Evolutionary conservation across 2,329 filamentous ascomycete species (phyloP).

Genomic region (Tolypocladium guangdongense): DNA sequence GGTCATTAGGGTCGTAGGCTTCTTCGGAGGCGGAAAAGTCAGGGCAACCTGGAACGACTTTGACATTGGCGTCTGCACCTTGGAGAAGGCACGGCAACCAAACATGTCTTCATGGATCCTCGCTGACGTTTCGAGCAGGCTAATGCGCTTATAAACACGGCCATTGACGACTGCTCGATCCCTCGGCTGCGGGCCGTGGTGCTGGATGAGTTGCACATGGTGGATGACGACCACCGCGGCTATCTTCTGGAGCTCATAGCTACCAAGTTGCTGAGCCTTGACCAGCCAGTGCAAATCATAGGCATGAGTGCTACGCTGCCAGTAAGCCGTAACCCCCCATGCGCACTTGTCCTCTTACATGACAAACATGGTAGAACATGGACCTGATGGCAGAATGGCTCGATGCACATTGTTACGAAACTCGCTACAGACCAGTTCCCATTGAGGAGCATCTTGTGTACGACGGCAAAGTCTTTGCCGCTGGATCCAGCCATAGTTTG

Average conservation of each 20-base stretch:
- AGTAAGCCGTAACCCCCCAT: slow-evolving; percentile 28
- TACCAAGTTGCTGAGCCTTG: slow-evolving; percentile 60
- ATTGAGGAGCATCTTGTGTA: slow-evolving; percentile 66
- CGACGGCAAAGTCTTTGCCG: slow-evolving; percentile 56
- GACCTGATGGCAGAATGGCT: slow-evolving; percentile 60
- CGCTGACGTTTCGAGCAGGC: slow-evolving; percentile 35
- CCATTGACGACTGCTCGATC: slow-evolving; percentile 60
- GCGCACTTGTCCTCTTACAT: background rate
- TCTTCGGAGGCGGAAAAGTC: slow-evolving; percentile 63
- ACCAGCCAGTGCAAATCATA: slow-evolving; percentile 57
- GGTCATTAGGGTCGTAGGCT: slow-evolving; percentile 55
- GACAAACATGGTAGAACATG: slow-evolving; percentile 47
- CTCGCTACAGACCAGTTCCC: slow-evolving; percentile 62
- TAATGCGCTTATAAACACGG: slow-evolving; percentile 61
- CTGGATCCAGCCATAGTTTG: slow-evolving; percentile 41
- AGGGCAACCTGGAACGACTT: slow-evolving; percentile 60
- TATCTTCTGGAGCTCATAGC: slow-evolving; percentile 66
- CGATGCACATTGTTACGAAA: slow-evolving; percentile 59
- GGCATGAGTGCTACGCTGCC: slow-evolving; percentile 74
- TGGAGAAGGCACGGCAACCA: slow-evolving; percentile 50
- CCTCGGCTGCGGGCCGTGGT: slow-evolving; percentile 56
- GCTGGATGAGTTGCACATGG: slow-evolving; percentile 73
- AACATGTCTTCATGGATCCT: background rate
- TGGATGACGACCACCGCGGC: slow-evolving; percentile 64
- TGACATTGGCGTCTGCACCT: slow-evolving; percentile 68